phyloP scores from a whole-genome alignment of 345 rosid genomes.

The Lenwebbia sp. region DNA sequence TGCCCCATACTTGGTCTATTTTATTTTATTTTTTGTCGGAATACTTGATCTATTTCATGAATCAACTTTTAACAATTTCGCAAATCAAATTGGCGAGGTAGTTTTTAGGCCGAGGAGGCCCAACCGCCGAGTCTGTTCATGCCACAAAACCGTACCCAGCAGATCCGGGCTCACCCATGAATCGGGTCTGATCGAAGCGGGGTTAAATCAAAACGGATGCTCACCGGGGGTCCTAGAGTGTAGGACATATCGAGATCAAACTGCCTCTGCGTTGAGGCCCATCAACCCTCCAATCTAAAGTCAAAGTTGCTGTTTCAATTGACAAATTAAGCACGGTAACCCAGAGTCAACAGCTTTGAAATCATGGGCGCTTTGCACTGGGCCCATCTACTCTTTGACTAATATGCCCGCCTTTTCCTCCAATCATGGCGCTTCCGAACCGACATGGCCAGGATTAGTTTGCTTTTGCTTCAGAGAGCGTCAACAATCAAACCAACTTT shows the following conservation, averaged over 20 bases:
- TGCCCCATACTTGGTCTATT: neutral
- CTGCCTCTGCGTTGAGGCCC: neutral
- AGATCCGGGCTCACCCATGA: neutral
- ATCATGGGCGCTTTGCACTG: neutral
- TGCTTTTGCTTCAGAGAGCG: neutral
- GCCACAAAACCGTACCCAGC: neutral
- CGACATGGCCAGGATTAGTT: neutral
- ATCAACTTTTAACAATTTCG: neutral
- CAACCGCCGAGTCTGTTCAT: neutral
- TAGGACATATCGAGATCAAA: neutral
- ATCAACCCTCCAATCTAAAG: neutral
- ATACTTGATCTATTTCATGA: neutral
- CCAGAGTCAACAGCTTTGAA: neutral
- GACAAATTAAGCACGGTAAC: neutral
- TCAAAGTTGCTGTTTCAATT: neutral
- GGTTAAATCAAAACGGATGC: neutral
- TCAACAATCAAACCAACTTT: neutral
- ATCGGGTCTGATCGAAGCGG: neutral
- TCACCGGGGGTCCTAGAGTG: neutral
- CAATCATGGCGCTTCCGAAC: neutral
- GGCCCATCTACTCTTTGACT: neutral
- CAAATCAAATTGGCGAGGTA: neutral
- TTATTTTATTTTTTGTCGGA: too few species aligned
- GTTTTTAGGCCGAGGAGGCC: neutral
- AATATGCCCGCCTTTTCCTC: neutral